Percentiles rank a stretch among this genome's conserved stretches.
Conservation (phyloP, 139 green algal species). For the Tetradesmus obliquus region DNA sequence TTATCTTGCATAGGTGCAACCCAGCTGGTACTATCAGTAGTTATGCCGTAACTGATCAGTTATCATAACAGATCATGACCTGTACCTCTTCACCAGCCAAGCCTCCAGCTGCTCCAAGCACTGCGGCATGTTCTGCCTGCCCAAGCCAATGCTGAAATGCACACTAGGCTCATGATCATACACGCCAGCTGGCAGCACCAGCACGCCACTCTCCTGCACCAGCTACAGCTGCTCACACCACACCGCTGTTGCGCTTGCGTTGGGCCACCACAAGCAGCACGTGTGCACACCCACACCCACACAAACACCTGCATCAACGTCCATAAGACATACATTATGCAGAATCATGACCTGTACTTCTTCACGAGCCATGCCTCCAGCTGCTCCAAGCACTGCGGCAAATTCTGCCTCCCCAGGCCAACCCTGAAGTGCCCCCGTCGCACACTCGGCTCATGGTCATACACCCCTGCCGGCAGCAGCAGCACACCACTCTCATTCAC, state of each 20-base stretch:
- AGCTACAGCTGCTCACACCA: slow-evolving; percentile 51
- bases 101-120: slow-evolving; percentile 60
- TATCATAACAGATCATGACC: neutral
- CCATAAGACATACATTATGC: neutral
- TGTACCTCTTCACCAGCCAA: slow-evolving; percentile 21
- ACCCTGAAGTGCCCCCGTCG: slow-evolving; percentile 64
- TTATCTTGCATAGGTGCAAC: too few species aligned
- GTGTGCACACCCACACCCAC: too few species aligned
- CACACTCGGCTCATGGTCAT: slow-evolving; percentile 54
- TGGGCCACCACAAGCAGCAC: too few species aligned
- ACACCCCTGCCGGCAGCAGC: slow-evolving; percentile 78
- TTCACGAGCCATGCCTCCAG: slow-evolving; percentile 49
- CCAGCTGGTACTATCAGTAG: neutral
- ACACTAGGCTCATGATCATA: slow-evolving; percentile 63
- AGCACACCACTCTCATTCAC: slow-evolving; percentile 74
- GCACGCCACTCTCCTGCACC: slow-evolving; percentile 68
- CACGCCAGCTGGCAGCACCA: slow-evolving; percentile 78
- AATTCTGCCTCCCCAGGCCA: slow-evolving; percentile 67
- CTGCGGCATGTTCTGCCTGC: slow-evolving; percentile 60
- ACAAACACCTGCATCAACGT: too few species aligned
- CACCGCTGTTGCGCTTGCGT: too few species aligned
- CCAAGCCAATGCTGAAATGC: slow-evolving; percentile 75
- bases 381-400: slow-evolving; percentile 59
- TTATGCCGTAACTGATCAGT: neutral
- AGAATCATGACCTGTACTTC: neutral